phyloP scores from a whole-genome alignment of 129 eudicot species.

The Silybum marianum region DNA sequence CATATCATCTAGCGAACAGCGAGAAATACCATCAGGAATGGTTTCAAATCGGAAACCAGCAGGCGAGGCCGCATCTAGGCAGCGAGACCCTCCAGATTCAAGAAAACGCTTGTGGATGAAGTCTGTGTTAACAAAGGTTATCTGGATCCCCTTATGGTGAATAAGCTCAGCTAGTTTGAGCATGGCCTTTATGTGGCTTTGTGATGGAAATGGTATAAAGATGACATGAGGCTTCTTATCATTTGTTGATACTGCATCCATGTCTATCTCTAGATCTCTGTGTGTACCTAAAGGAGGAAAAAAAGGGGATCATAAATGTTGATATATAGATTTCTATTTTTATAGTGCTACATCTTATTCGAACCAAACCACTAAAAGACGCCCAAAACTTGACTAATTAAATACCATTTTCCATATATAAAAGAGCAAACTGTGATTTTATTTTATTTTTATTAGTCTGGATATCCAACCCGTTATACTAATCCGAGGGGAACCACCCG shows the following conservation, averaged over 20 bases:
- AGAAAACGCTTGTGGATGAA: conserved; percentile 11
- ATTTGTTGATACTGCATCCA: background rate
- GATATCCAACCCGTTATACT: too few species aligned
- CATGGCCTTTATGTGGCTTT: conserved; percentile 23
- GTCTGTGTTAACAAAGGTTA: conserved; percentile 25
- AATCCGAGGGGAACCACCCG: too few species aligned
- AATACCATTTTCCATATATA: too few species aligned
- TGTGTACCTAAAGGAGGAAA: background rate
- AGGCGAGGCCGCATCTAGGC: background rate
- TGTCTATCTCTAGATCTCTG: background rate
- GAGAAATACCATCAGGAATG: conserved; percentile 11
- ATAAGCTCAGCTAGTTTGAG: conserved; percentile 21
- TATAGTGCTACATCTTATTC: too few species aligned
- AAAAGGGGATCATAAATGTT: background rate
- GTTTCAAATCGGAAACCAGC: conserved; percentile 11
- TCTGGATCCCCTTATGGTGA: conserved; percentile 10
- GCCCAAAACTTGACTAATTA: too few species aligned
- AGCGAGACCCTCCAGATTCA: background rate
- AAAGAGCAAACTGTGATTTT: too few species aligned
- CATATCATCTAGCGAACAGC: background rate
- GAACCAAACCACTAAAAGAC: background rate
- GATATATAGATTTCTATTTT: too few species aligned
- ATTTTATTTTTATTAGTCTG: too few species aligned
- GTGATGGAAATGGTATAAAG: conserved; percentile 2
- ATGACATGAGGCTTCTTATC: conserved; percentile 2